These are phyloP conservation scores for Pseudozyma tsukubaensis DNA, from an alignment of 1,284 basidiomycete genomes.

Conservation along the genomic window DNA sequence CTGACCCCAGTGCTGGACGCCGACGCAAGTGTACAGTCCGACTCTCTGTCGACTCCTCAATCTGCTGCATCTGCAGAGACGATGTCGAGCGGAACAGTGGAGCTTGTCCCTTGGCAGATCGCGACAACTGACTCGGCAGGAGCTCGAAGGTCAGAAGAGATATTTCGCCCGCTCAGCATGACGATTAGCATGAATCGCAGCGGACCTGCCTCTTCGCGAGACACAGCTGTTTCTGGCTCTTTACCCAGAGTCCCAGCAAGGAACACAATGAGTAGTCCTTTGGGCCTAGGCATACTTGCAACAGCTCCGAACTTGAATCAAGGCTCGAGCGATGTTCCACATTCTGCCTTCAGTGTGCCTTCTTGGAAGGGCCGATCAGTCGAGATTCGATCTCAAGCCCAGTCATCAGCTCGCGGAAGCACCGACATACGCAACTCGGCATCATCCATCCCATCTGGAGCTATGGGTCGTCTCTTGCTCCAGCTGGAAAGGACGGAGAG, in stretches of 20 bases:
- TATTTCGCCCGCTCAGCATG: slow-evolving; percentile 31
- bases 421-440: not conserved
- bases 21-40: slow-evolving; percentile 11
- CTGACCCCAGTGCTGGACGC: not conserved
- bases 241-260: not conserved
- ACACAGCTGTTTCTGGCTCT: slow-evolving; percentile 1
- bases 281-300: not conserved
- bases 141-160: slow-evolving; percentile 25
- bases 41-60: slow-evolving; percentile 8
- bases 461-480: slow-evolving; percentile 11
- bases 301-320: not conserved
- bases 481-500: slow-evolving; percentile 12
- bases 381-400: not conserved
- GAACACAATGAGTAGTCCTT: not conserved
- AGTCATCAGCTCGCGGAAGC: not conserved
- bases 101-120: slow-evolving; percentile 39
- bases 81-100: slow-evolving; percentile 22
- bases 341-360: not conserved
- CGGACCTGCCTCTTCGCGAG: slow-evolving; percentile 13
- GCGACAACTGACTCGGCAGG: slow-evolving; percentile 13
- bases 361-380: not conserved
- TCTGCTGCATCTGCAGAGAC: slow-evolving; percentile 15
- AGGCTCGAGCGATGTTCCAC: not conserved
- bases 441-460: slow-evolving; percentile 19
- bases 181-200: slow-evolving; percentile 7